Base-by-base conservation (phyloP, 805 yeast genomes). In the Starmera pachycereana region DNA sequence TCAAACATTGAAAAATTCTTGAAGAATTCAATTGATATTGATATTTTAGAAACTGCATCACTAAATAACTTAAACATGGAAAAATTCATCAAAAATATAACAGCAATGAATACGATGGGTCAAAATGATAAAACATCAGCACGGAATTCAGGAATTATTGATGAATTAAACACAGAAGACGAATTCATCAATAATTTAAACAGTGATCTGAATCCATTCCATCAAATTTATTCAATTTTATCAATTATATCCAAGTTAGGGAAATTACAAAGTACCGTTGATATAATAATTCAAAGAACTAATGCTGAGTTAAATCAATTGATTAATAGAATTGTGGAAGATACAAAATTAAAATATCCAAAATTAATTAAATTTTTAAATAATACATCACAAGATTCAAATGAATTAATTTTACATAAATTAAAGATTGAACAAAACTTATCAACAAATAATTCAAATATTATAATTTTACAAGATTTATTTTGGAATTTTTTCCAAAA, bases 401-500 rank as follows among this genome's bases (percentile, higher is more conserved):
- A 57, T 16, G 58, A 63, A 40, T 44, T 61, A 25, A 41, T 52
- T 27, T 6, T 38, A 22, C 31, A 13, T 12, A 61, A 62, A 41
- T 44, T 62, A 30, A 50, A 54, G 22, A 44, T 51, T 31, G 54
- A 46, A 16, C 33, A 44, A 16, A 37, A 38, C 12, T 44, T 60
- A 2, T 49, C 65, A 8, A 51, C 64, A 39, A 68, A 70, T 43
- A 81, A 77, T 43, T 63, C 69, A 10, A 58, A 74, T 11, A 71
- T 78, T 0, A 57, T 71, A 0, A 69, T 85, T 1, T 60, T 88
- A 29, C 76, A 79, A 46, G 87, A 85, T 45, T 68, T 87, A 33
- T 81, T 83, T 46, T 76, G 83, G 57, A 68, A 76, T 8, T 66
- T 86, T n/a, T 87, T 82, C 51, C 64, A 75, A 27, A 78, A 76